Base-by-base conservation (phyloP, 352 stramenopile species). In the Globisporangium alternatum region DNA sequence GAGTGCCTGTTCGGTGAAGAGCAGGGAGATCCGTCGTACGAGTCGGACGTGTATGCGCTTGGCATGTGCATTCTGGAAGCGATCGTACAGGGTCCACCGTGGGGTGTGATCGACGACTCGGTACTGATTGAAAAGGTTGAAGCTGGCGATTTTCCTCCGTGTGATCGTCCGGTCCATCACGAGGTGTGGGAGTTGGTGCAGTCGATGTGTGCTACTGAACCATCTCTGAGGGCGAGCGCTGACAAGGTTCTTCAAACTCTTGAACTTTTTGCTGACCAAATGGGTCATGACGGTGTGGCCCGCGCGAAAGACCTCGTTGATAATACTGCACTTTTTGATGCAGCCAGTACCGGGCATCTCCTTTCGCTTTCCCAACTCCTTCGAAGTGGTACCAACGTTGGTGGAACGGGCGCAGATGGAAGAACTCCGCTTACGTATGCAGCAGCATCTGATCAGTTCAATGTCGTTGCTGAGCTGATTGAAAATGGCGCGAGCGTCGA, bases 21-120 rank as follows among this genome's bases (percentile, higher is more conserved):
- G 25, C 28, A 47, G n/a, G n/a, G n/a, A 53, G 22, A 12, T 2
- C 45, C 21, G 49, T 41, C 37, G 44, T 47, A 54, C 19, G 51
- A 48, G 12, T 66, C 57, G 13, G 64, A 69, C 22, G 58, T 69
- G 12, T 69, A 58, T 37, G 59, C 57, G 13, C 52, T 69, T 21
- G 57, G 64, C 1, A 69, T 69, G 64, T 66, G 57, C 28, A 58
- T 69, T 9, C 10, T 69, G 6, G 64, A 69, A 56, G 57, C 58
- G 15, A 56, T 64, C 22, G 21, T 13, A n/a, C 35, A 49, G 35
- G 53, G 53, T 60, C 53, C 35, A 9, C 53, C 53, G 10, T 60
- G 53, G 53, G 53, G 53, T 31, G 21, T 30, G 2, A 9, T 60
- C 19, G 53, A 60, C n/a, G 53, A 60, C 9, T 33, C 9, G 19